Base-by-base conservation (phyloP, 495 filamentous ascomycete species). In the Neurospora sp. region DNA sequence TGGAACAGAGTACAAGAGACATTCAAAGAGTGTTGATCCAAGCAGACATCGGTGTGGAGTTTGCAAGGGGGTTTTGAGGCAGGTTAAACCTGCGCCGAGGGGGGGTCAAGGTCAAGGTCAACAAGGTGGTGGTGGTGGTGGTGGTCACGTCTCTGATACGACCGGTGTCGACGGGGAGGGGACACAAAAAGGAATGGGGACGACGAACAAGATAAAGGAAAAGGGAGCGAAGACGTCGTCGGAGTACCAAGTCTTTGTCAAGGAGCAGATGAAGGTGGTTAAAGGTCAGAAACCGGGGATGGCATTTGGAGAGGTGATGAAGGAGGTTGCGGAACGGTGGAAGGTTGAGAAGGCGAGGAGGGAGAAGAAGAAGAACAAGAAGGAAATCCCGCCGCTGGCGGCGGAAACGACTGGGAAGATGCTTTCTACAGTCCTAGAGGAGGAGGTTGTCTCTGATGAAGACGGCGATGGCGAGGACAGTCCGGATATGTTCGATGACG, bases 11-110 rank as follows among this genome's bases (percentile, higher is more conserved):
- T 95, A 89, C 77, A 90, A 92, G 74, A 86, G 94, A 5, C 95
- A 98, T 80, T 92, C 89, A 2, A 92, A 92, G 83, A 94, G 91
- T 73, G 90, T 98, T 61, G 88, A 97, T 77, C 83, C 90, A 0
- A 72, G 70, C 9, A 83, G 85, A 18, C 87, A 92, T 35, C 84
- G 84, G 9, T 98, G 96, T 81, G 92, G 93, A 4, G 76, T 59
- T 6, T 98, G 96, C 76, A 87, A 86, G 72, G 87, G 89, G 1
- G 73, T 77, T 14, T 78, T 99, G 74, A 80, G 89, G 76, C 96
- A 98, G 85, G 89, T 90, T 14, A 92, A 92, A 81, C 96, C 96
- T 0, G 86, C 86, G 70, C 94, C 93, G 16, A 84, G 91, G 70
- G 87, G n/a, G n/a, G n/a, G n/a, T n/a, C n/a, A n/a, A n/a, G n/a